These are phyloP conservation scores for Leccinum uliginosum DNA, from an alignment of 768 basidiomycete species.

Conservation along the genomic window DNA sequence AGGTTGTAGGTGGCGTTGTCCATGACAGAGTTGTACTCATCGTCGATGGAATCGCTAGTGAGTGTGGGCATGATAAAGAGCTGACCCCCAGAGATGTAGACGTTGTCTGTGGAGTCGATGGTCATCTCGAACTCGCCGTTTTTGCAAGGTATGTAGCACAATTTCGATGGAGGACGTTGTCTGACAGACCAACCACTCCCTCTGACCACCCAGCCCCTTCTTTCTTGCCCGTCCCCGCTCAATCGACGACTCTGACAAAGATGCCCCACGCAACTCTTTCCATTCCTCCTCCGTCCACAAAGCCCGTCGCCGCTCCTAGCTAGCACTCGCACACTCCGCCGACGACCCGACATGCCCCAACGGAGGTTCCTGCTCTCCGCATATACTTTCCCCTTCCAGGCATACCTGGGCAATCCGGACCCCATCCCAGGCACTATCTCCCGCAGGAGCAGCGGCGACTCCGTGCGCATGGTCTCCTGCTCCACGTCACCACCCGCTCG, in stretches of 20 bases:
- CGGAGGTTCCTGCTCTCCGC: slow-evolving; percentile 37
- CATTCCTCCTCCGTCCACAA: slow-evolving; percentile 18
- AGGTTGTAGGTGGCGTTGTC: slow-evolving; percentile 37
- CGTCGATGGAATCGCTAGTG: slow-evolving; percentile 43
- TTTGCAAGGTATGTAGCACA: slow-evolving; percentile 13
- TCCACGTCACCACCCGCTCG: slow-evolving; percentile 18
- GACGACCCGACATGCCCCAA: slow-evolving; percentile 7
- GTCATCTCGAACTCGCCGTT: slow-evolving; percentile 59
- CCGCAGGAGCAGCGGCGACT: slow-evolving; percentile 41
- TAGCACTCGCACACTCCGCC: slow-evolving; percentile 19
- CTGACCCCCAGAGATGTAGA: slow-evolving; percentile 44
- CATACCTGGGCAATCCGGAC: slow-evolving; percentile 64
- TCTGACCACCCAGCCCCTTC: slow-evolving; percentile 35
- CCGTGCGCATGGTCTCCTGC: slow-evolving; percentile 27
- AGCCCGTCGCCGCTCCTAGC: slow-evolving; percentile 23
- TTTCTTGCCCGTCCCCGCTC: slow-evolving; percentile 27
- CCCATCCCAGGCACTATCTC: slow-evolving; percentile 45
- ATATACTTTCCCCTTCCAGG: slow-evolving; percentile 51
- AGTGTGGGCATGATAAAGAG: slow-evolving; percentile 60
- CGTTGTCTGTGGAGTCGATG: slow-evolving; percentile 35
- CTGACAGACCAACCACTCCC: slow-evolving; percentile 3
- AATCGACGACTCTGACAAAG: slow-evolving; percentile 28
- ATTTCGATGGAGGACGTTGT: not conserved
- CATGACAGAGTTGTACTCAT: slow-evolving; percentile 34
- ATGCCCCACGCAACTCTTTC: no score